Base-by-base conservation (phyloP, 2,329 filamentous ascomycete species). In the Colletotrichum agaves region DNA sequence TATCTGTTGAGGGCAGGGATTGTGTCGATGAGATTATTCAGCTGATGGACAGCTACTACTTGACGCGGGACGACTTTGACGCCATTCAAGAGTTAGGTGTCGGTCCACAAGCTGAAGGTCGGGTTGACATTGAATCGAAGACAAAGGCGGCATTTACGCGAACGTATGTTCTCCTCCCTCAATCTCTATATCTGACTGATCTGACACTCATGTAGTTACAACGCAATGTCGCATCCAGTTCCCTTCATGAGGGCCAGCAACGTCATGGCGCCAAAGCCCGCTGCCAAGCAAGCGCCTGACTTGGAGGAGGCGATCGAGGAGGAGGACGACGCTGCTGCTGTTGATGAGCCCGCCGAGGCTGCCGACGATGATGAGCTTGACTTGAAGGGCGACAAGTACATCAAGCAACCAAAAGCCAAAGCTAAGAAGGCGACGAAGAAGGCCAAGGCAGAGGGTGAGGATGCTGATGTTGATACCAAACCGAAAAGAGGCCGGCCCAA, bases 241-340 rank as follows among this genome's bases (percentile, higher is more conserved):
- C 94, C 96, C 1, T 99, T 98, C 80, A 97, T 98, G 89, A 98
- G 98, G 80, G 93, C 94, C 2, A 93, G 88, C 73, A 93, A 86
- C 71, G 87, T 96, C 15, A 78, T 88, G 10, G 91, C 89, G 3
- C 89, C 93, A 4, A 93, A 93, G 82, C 91, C 90, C 74, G 82
- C 85, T 44, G 82, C 88, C 27, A 89, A 89, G 78, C 93, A 95
- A 53, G 92, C 91, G 69, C 97, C 96, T 0, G 96, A 99, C 80
- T 86, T 99, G 35, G 96, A 99, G 80, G 96, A 99, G 79, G 96
- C 94, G 2, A 91, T 99, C 61, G 94, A 98, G 55, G 95, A 97
- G 73, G 94, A 93, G 5, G 95, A 97, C 50, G 92, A 90, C 27
- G 27, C 27, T 19, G 90, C 85, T n/a, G 89, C 90, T 37, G 81